phyloP scores from a whole-genome alignment of 768 basidiomycete genomes.

The Boletus subcaerulescens region DNA sequence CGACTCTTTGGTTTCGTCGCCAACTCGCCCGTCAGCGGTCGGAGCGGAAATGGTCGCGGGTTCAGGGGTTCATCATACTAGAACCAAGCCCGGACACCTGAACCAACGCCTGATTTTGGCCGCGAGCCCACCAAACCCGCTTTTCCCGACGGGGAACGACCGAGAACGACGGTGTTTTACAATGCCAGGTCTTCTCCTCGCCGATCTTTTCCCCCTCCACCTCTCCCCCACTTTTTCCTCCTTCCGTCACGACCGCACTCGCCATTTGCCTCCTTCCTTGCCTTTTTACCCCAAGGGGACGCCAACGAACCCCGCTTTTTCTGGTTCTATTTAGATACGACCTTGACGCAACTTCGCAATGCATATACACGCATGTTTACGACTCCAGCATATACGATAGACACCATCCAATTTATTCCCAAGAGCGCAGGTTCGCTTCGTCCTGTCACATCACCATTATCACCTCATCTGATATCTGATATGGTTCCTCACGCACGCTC shows the following conservation, averaged over 20 bases:
- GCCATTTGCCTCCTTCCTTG: constrained; percentile 7
- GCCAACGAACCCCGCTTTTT: neutral
- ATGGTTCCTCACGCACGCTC: constrained; percentile 15
- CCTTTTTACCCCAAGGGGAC: constrained; percentile 3
- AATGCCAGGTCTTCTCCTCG: constrained; percentile 1
- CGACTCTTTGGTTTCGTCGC: constrained; percentile 29
- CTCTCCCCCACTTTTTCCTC: constrained; percentile 9
- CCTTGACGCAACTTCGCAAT: constrained; percentile 24
- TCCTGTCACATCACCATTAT: neutral
- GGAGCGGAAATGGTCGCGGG: constrained; percentile 23
- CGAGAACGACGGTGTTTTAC: constrained; percentile 6
- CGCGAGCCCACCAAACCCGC: neutral
- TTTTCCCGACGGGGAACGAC: neutral
- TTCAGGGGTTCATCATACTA: constrained; percentile 29
- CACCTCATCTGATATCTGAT: constrained; percentile 1
- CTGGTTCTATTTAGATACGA: constrained; percentile 19
- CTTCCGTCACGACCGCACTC: constrained; percentile 9
- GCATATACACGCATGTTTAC: constrained; percentile 26
- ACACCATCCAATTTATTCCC: constrained; percentile 14
- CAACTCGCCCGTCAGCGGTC: constrained; percentile 23
- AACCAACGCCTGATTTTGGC: neutral
- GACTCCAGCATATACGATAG: constrained; percentile 25
- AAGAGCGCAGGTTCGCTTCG: constrained; percentile 12
- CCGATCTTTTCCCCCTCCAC: constrained; percentile 12
- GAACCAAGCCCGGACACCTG: neutral